Percentiles rank a stretch among this genome's conserved stretches.
Evolutionary conservation across 148 eudicot genomes (phyloP).

Genomic region (Amaranthus palmeri): DNA sequence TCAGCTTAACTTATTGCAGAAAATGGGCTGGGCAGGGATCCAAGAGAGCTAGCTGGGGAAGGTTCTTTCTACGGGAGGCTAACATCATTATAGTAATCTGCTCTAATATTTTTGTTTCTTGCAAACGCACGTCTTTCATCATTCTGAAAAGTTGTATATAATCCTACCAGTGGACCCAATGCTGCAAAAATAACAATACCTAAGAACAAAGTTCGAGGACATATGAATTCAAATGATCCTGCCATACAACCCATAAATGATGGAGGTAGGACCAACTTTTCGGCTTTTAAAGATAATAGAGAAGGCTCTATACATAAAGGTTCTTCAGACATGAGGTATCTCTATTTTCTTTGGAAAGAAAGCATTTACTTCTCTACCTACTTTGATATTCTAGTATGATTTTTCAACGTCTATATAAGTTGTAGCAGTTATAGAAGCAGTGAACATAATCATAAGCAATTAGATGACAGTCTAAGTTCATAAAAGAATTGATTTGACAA

Average conservation of each 20-base stretch:
- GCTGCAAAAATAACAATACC: slow-evolving; percentile 22
- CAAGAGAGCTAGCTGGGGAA: too few species aligned
- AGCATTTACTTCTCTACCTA: slow-evolving; percentile 11
- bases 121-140: slow-evolving; percentile 1
- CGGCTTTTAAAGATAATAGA: slow-evolving; percentile 27
- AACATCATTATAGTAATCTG: not conserved
- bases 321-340: slow-evolving; percentile 35
- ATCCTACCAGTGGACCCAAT: slow-evolving; percentile 38
- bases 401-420: slow-evolving; percentile 17
- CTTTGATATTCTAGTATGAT: not conserved
- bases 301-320: slow-evolving; percentile 15
- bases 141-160: not conserved
- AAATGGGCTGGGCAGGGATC: too few species aligned
- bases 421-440: slow-evolving; percentile 24
- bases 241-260: slow-evolving; percentile 29
- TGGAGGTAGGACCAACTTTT: slow-evolving; percentile 29
- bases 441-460: slow-evolving; percentile 26
- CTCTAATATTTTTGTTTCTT: not conserved
- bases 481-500: slow-evolving; percentile 23
- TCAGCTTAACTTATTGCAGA: too few species aligned
- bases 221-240: slow-evolving; percentile 33
- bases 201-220: slow-evolving; percentile 26
- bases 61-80: not conserved
- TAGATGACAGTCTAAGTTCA: slow-evolving; percentile 25
- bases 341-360: not conserved